Base-by-base conservation (phyloP, 2,329 filamentous ascomycete genomes). In the Lachnellula cervina region DNA sequence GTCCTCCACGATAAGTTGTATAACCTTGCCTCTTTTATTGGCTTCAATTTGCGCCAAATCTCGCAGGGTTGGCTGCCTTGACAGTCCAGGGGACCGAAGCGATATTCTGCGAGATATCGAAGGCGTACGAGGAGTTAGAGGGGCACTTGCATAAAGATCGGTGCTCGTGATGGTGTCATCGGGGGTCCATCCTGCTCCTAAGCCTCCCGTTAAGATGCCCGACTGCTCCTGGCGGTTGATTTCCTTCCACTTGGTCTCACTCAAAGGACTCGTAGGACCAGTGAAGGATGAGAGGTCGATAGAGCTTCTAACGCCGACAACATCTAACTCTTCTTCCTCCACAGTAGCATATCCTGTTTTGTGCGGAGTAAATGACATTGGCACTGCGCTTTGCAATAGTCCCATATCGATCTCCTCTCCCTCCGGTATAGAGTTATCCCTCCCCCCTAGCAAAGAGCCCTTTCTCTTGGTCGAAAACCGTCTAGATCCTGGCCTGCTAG, bases 11-110 rank as follows among this genome's bases (percentile, higher is more conserved):
- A 86, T 77, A 2, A 86, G 79, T 64, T 84, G 77, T 56, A 85
- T 80, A 2, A 84, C 77, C 60, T 83, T 74, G 16, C 81, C 81
- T n/a, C 77, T 73, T 55, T 77, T 77, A 63, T 85, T 83, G 1
- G 83, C 83, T 64, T 84, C 80, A 11, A 72, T 75, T 66, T 86
- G 82, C 0, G 77, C 81, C 17, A 80, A 70, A 19, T 75, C 72
- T 54, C 72, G 76, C 52, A 84, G 70, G 0, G 76, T 78, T 49
- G 76, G 69, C 9, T 64, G 62, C 40, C 74, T 71, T 23, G 44
- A 44, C 16, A 67, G 21, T 5, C 59, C 55, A 19, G 57, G 46
- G n/a, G 48, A 57, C 44, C 62, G 54, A 37, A 64, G 55, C 1
- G 67, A 65, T 13, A 66, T 53, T 32, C 52, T 57, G 7, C 64